phyloP scores from a whole-genome alignment of 441 rosid species.

The Lepidium campestre region DNA sequence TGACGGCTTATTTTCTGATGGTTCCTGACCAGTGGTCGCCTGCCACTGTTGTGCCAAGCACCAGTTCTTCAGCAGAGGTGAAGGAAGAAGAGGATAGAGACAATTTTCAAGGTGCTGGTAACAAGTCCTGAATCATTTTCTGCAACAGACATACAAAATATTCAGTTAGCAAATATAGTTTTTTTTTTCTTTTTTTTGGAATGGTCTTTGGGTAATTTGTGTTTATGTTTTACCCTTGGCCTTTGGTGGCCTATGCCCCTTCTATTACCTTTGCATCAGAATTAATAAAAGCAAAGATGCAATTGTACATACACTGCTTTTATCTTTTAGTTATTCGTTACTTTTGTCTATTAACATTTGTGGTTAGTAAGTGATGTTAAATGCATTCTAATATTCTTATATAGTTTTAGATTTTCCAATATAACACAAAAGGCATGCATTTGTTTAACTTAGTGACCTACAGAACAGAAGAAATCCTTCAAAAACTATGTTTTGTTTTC shows the following conservation, averaged over 20 bases:
- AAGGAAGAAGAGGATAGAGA: slow-evolving; percentile 25
- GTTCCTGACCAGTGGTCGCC: slow-evolving; percentile 76
- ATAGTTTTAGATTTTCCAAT: no score
- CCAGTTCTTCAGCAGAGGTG: slow-evolving; percentile 22
- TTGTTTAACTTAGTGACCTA: neutral
- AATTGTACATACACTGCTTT: slow-evolving; percentile 26
- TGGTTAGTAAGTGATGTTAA: neutral
- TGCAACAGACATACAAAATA: neutral
- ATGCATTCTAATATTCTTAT: neutral
- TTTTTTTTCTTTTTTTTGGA: neutral
- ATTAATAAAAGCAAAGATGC: slow-evolving; percentile 23
- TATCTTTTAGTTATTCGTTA: neutral
- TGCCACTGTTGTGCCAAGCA: slow-evolving; percentile 23
- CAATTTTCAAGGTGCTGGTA: slow-evolving; percentile 12
- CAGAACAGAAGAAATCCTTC: neutral
- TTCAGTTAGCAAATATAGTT: slow-evolving; percentile 15
- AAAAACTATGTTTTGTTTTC: neutral
- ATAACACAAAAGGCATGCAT: neutral
- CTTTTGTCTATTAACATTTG: slow-evolving; percentile 8
- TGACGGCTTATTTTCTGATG: slow-evolving; percentile 72
- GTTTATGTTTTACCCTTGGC: slow-evolving; percentile 22
- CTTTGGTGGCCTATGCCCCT: slow-evolving; percentile 9
- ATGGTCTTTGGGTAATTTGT: slow-evolving; percentile 24
- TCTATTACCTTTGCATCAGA: slow-evolving; percentile 22
- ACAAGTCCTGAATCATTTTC: slow-evolving; percentile 9